Conservation (phyloP, 345 rosid species). For the Eucalyptus virginea region DNA sequence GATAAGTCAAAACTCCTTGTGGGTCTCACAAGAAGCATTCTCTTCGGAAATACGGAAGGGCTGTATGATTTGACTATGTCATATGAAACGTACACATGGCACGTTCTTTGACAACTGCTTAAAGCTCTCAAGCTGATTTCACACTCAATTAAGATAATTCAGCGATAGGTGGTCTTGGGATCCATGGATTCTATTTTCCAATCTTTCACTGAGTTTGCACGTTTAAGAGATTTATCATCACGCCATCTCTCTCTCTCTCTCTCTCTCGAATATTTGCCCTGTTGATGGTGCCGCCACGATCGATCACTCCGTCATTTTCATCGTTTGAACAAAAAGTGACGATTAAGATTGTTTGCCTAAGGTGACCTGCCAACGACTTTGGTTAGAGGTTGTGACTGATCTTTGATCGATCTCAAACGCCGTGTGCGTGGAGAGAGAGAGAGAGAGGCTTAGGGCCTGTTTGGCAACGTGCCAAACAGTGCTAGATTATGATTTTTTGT, state of each 20-base stretch:
- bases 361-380: neutral
- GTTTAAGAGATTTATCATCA: neutral
- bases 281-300: neutral
- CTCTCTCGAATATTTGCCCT: neutral
- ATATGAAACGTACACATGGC: neutral
- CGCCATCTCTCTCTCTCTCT: neutral
- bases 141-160: neutral
- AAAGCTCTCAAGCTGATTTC: neutral
- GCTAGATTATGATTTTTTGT: too few species aligned
- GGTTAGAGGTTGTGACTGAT: neutral
- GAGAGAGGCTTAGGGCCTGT: too few species aligned
- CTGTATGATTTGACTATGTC: neutral
- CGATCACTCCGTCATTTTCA: neutral
- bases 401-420: neutral
- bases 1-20: neutral
- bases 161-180: neutral
- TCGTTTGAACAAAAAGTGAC: neutral
- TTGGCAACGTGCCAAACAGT: too few species aligned
- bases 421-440: neutral
- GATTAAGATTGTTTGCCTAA: neutral
- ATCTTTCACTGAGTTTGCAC: neutral
- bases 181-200: neutral
- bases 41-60: neutral
- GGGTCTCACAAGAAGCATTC: neutral
- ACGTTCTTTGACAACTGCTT: neutral